Evolutionary conservation across 768 basidiomycete genomes (phyloP).

Genomic region (Tulasnella calospora): DNA sequence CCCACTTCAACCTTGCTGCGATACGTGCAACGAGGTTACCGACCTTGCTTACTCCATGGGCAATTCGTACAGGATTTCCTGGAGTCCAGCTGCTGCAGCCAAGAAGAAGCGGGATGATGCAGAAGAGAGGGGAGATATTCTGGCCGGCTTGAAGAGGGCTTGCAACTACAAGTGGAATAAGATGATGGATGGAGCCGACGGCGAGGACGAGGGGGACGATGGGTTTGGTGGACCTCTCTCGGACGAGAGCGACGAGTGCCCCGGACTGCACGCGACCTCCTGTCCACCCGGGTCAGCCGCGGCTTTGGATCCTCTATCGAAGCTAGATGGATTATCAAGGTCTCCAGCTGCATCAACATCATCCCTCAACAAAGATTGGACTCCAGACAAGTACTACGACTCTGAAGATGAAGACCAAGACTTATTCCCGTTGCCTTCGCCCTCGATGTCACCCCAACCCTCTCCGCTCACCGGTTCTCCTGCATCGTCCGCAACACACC

Average conservation of each 20-base stretch:
- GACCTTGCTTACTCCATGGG: constrained; percentile 11
- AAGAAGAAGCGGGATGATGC: constrained; percentile 26
- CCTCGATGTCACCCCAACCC: constrained; percentile 8
- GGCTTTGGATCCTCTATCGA: constrained; percentile 15
- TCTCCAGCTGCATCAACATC: constrained; percentile 11
- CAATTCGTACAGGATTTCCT: constrained; percentile 1
- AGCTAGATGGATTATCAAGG: constrained; percentile 17
- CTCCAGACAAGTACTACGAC: constrained; percentile 20
- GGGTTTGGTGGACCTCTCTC: not conserved
- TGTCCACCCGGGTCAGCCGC: not conserved
- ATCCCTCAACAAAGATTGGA: constrained; percentile 20
- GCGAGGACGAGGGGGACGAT: constrained; percentile 16
- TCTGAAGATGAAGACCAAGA: constrained; percentile 15
- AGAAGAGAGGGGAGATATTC: constrained; percentile 11
- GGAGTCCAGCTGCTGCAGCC: constrained; percentile 19
- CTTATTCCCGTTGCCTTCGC: constrained; percentile 23
- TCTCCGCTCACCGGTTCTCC: not conserved
- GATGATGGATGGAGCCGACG: not conserved
- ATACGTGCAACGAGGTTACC: not conserved
- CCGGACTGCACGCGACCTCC: not conserved
- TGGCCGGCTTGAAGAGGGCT: constrained; percentile 19
- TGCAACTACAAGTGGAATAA: not conserved
- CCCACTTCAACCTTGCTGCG: constrained; percentile 14
- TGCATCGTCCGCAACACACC: not conserved
- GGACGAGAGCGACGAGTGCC: constrained; percentile 1